Evolutionary conservation across 2,329 filamentous ascomycete species (phyloP).

Genomic region (Trichoderma sp.): DNA sequence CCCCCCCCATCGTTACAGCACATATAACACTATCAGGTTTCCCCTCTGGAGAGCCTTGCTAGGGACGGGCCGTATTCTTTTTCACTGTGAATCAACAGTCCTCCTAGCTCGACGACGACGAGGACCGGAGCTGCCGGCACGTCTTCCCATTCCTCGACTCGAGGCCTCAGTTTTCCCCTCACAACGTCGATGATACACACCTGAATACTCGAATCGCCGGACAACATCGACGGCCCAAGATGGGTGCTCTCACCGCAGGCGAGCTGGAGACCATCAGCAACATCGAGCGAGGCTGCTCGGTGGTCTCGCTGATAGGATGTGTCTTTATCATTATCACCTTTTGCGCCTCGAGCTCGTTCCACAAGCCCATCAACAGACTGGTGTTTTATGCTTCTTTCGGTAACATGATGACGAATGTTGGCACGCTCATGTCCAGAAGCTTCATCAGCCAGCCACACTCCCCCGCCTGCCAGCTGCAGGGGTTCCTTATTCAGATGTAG

Average conservation of each 20-base stretch:
- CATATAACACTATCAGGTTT: constrained; percentile 16
- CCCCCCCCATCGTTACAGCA: not conserved
- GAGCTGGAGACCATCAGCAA: constrained; percentile 59
- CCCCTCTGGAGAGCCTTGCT: constrained; percentile 13
- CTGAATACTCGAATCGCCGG: not conserved
- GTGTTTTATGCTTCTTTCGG: constrained; percentile 84
- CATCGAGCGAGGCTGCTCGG: constrained; percentile 69
- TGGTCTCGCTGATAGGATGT: constrained; percentile 70
- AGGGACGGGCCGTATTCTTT: not conserved
- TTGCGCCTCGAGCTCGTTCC: constrained; percentile 66
- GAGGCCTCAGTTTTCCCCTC: not conserved
- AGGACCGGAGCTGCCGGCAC: constrained; percentile 25
- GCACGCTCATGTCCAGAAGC: constrained; percentile 69
- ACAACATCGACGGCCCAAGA: not conserved
- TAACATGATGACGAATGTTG: constrained; percentile 76
- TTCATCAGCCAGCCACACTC: constrained; percentile 55
- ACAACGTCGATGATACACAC: not conserved
- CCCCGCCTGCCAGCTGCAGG: constrained; percentile 71
- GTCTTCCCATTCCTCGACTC: not conserved
- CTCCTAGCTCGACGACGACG: constrained; percentile 5
- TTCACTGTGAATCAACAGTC: not conserved
- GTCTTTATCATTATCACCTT: constrained; percentile 74
- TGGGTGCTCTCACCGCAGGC: constrained; percentile 28
- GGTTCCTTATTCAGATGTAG: constrained; percentile 80
- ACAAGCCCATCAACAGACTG: constrained; percentile 83